Conservation (phyloP, 2,329 filamentous ascomycete species). For the Colletotrichum sojae region DNA sequence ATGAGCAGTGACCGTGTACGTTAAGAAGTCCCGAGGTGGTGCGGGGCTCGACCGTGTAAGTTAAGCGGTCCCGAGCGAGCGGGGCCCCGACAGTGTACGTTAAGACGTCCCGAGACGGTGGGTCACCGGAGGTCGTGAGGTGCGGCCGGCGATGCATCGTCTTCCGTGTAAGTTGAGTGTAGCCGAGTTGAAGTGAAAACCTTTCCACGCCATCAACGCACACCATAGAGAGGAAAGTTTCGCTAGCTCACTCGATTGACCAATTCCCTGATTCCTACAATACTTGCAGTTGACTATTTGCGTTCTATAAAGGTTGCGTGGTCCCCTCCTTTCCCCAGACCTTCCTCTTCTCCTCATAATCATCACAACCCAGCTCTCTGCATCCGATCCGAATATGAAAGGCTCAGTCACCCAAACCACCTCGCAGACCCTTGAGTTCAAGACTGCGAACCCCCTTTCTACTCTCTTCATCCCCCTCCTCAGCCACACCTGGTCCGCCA, state of each 20-base stretch:
- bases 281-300: neutral
- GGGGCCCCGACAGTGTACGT: conserved; percentile 14
- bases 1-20: neutral
- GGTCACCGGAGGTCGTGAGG: conserved; percentile 22
- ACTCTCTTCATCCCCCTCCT: neutral
- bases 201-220: neutral
- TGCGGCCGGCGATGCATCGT: conserved; percentile 7
- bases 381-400: neutral
- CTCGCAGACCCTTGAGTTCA: neutral
- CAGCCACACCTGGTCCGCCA: conserved; percentile 43
- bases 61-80: conserved; percentile 21
- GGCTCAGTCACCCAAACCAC: neutral
- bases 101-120: conserved; percentile 22
- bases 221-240: conserved; percentile 5
- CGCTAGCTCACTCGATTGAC: conserved; percentile 4
- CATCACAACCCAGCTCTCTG: neutral
- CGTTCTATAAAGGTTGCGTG: conserved; percentile 14
- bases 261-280: neutral
- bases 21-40: neutral
- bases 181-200: conserved; percentile 23
- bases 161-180: conserved; percentile 33
- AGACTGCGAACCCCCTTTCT: neutral
- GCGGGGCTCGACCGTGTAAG: conserved; percentile 30
- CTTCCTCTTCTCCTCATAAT: neutral
- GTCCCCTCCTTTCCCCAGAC: neutral